Conservation (phyloP, 148 eudicot species). For the Selenicereus undatus region DNA sequence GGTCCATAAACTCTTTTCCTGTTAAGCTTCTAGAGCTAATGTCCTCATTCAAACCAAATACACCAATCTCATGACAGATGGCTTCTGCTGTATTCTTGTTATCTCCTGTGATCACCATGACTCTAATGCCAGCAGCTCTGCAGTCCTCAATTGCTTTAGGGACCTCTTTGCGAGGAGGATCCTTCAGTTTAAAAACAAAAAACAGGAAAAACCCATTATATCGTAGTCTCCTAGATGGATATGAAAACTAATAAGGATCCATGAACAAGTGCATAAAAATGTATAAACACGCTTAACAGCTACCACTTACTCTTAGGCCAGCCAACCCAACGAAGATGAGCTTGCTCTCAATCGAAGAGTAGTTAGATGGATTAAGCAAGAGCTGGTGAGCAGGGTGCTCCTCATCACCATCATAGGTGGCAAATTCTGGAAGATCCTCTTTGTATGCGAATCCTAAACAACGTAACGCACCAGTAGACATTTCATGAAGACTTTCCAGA, state of each 20-base stretch:
- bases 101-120: constrained; percentile 61
- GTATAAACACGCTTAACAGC: background rate
- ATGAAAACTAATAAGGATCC: background rate
- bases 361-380: constrained; percentile 66
- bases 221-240: background rate
- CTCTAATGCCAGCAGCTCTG: constrained; percentile 64
- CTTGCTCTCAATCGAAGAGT: constrained; percentile 64
- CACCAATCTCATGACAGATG: constrained; percentile 56
- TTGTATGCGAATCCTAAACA: constrained; percentile 89
- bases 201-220: background rate
- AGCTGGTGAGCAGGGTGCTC: constrained; percentile 76
- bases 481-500: constrained; percentile 55
- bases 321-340: constrained; percentile 79
- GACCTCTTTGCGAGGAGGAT: constrained; percentile 63
- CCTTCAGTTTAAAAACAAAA: constrained; percentile 25
- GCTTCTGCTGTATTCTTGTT: constrained; percentile 67
- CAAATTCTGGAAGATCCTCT: constrained; percentile 58
- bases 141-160: constrained; percentile 57
- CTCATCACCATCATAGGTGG: constrained; percentile 69
- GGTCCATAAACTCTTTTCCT: constrained; percentile 59
- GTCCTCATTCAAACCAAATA: constrained; percentile 46
- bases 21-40: constrained; percentile 48
- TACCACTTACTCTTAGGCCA: constrained; percentile 67
- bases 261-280: background rate
- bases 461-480: constrained; percentile 76